Base-by-base conservation (phyloP, 768 basidiomycete genomes). In the Rhodotorula babjevae region DNA sequence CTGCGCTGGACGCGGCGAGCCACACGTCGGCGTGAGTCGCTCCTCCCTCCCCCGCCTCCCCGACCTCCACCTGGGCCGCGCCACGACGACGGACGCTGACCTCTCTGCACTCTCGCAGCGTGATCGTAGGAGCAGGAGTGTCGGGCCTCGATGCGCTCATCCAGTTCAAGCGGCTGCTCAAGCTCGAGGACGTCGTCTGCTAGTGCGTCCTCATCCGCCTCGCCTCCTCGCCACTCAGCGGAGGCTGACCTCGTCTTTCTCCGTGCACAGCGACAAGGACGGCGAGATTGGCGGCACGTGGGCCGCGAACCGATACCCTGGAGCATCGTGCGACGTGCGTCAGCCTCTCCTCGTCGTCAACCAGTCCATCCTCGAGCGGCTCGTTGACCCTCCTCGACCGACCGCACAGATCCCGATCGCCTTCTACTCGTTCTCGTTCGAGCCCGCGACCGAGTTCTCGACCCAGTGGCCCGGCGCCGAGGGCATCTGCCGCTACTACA, bases 111-210 rank as follows among this genome's bases (percentile, higher is more conserved):
- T 8, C 27, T 27, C n/a, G 14, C n/a, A 76, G 75, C 1, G 67
- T 77, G 55, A 72, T 77, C 62, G 67, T 78, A 52, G 79, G 79
- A 21, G 69, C 76, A 0, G 79, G 79, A 11, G 21, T 79, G 14
- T 68, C 68, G 0, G 79, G 79, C 14, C 68, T 79, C 60, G 76
- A 75, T 3, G 27, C 74, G 0, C 74, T 70, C 23, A 67, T 75
- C 19, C 77, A 79, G 68, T 63, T 79, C 31, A 70, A 71, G 59
- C 62, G 70, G 9, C 69, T 74, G 64, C 72, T 77, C 19, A 67
- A 68, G 27, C 57, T 73, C 46, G 67, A 47, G 3, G 77, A 78
- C 36, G 68, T 78, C 21, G 69, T 75, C 25, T 67, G 77, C 40
- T 78, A 77, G 73, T 74, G 60, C 47, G 73, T 40, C 15, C 36